Base-by-base conservation (phyloP, 805 yeast species). In the Ogataea sp. region DNA sequence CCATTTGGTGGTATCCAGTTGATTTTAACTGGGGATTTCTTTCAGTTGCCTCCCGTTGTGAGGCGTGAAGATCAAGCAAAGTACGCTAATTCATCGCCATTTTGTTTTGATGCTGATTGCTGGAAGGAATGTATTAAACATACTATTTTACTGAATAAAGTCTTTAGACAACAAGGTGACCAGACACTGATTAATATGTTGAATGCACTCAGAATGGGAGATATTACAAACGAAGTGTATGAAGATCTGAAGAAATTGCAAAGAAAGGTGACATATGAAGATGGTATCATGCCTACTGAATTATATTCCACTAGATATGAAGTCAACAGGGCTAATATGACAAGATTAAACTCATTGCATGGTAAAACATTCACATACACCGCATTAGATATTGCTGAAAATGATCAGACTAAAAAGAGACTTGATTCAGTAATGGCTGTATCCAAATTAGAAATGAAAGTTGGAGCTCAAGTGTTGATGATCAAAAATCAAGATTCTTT, bases 1-100 rank as follows among this genome's bases (percentile, higher is more conserved):
- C 96, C 97, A 0, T 93, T 93, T 68, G 98, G 98, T 5, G 98
- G 98, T 0, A 80, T 93, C 33, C 98, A 93, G 53, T 49, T 93
- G 14, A 75, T 93, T 11, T 61, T 89, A 27, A 83, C 95, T 4
- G 98, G 98, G n/a, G 98, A 93, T 61, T 89, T 90, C 56, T 89
- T 83, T 59, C 98, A 93, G 62, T 67, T 93, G 33, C 98, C 98
- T 1, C 98, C 98, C 0, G 94, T 93, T 6, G 65, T 70, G 10
- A 67, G 67, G 18, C 67, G 63, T 32, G 60, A 55, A 17, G 59
- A 58, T 0, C 52, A 52, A 20, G 6, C 8, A 3, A 9, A 5
- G 6, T 5, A 26, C 29, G 8, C 6, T 20, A 25, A 25, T 29
- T 53, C 44, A 31, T 55, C 68, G 1, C 56, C 59, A 20, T 93